A percentile compares a stretch with the other conserved stretches of the same genome.
These are phyloP conservation scores for Petunia secreta DNA, from an alignment of 257 asterid genomes.

Conservation along the genomic window DNA sequence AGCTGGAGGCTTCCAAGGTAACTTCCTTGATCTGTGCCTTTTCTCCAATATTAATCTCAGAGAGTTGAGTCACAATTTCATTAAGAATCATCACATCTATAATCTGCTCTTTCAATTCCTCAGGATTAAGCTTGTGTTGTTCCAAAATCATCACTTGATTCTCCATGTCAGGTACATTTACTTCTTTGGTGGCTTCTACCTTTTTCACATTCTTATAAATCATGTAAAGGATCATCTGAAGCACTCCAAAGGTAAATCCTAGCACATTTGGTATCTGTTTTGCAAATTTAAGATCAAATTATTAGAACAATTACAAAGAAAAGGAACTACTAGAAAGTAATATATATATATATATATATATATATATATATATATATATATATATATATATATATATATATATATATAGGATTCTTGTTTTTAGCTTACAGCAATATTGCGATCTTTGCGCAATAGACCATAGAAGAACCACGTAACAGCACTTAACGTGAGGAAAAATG, in stretches of 20 bases:
- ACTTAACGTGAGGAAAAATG: constrained; percentile 68
- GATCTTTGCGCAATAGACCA: constrained; percentile 60
- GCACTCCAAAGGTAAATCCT: constrained; percentile 64
- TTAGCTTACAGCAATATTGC: constrained; percentile 56
- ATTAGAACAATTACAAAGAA: neutral
- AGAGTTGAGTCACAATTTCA: no score
- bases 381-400: no score
- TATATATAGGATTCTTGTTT: no score
- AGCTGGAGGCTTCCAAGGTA: no score
- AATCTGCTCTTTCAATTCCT: constrained; percentile 50
- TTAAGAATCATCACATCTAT: constrained; percentile 38
- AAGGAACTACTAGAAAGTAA: no score
- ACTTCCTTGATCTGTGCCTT: no score
- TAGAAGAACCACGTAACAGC: constrained; percentile 78
- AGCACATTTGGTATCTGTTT: constrained; percentile 64
- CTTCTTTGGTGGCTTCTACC: constrained; percentile 29
- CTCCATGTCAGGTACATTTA: constrained; percentile 15
- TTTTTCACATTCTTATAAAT: constrained; percentile 46
- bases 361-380: no score
- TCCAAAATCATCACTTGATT: constrained; percentile 31
- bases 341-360: no score
- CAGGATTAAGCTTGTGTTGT: constrained; percentile 35
- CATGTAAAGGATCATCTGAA: constrained; percentile 59
- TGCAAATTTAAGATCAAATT: neutral
- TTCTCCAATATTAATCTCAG: no score